Base-by-base conservation (phyloP, 108 stramenopile genomes). In the Cyclotella choctawhatcheeana region DNA sequence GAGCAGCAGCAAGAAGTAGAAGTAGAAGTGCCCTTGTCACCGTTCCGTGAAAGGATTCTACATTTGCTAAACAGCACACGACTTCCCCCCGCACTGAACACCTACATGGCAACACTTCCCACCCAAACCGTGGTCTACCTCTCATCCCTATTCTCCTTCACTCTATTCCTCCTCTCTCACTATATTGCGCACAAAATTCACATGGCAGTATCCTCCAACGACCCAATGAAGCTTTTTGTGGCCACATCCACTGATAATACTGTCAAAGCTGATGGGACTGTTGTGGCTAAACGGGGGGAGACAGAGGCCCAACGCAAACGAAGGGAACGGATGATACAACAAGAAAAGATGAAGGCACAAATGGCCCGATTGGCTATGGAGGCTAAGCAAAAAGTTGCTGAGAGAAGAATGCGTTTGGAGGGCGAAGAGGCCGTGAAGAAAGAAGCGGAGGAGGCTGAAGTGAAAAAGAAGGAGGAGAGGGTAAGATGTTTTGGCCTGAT, bases 311-410 rank as follows among this genome's bases (percentile, higher is more conserved):
- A 74, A 29, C 44, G 80, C 0, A 81, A 74, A 48, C 47, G 62
- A 26, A 45, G 80, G 17, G 80, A 81, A 21, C 37, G 80, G 37
- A 71, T 81, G 80, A 30, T 81, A 3, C 73, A 74, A 17, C 30
- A 34, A 24, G 80, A 81, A 40, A 50, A 73, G 58, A 20, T 60
- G n/a, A 81, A 81, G 73, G 69, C 73, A 0, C 68, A 81, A 34
- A 81, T 81, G 80, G 80, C 80, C 0, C 80, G 74, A 34, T 54
- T 81, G 56, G 80, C 80, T 7, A 66, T 70, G 67, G 80, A 81
- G 69, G 80, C 80, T 17, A 81, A 81, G 69, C 30, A 51, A 26
- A 50, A 31, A 16, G 80, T 70, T 8, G 64, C 64, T 35, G 80
- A 63, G 50, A 73, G 80, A 34, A 33, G 68, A 17, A 50, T 14